These are phyloP conservation scores for Penicillium sp. DNA, from an alignment of 2,329 filamentous ascomycete genomes.

Conservation along the genomic window DNA sequence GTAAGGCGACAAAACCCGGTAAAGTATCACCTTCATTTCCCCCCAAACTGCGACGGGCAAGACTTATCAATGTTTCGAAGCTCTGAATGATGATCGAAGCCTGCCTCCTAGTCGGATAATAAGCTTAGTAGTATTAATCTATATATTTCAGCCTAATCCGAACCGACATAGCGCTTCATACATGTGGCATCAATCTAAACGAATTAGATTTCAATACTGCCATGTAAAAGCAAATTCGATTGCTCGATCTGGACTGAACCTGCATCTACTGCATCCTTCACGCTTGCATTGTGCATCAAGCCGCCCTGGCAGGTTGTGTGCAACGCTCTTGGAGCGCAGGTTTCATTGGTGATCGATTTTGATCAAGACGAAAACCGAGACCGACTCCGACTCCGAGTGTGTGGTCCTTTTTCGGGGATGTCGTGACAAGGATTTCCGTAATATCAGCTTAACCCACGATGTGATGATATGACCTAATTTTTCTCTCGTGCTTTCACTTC, in stretches of 20 bases:
- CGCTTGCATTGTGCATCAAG: not conserved
- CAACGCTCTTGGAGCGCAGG: not conserved
- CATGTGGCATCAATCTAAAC: slow-evolving; percentile 1
- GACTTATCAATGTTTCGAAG: slow-evolving; percentile 12
- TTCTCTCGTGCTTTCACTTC: not conserved
- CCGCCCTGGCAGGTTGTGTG: not conserved
- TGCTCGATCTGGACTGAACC: not conserved
- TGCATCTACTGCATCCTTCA: not conserved
- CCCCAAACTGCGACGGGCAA: not conserved
- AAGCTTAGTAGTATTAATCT: slow-evolving; percentile 4
- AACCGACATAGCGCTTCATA: slow-evolving; percentile 8
- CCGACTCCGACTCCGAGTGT: slow-evolving; percentile 8
- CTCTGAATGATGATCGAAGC: not conserved
- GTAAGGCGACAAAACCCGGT: not conserved
- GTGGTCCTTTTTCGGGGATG: not conserved
- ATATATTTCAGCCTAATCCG: slow-evolving; percentile 2
- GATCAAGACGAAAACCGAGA: not conserved
- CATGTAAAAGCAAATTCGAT: not conserved
- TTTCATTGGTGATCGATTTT: not conserved
- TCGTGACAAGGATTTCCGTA: no score
- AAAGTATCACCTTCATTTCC: not conserved
- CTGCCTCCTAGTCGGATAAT: slow-evolving; percentile 6
- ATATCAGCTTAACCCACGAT: not conserved
- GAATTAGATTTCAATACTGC: slow-evolving; percentile 8
- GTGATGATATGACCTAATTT: not conserved